These are phyloP conservation scores for Asclepias syriaca DNA, from an alignment of 257 asterid genomes.

Conservation along the genomic window DNA sequence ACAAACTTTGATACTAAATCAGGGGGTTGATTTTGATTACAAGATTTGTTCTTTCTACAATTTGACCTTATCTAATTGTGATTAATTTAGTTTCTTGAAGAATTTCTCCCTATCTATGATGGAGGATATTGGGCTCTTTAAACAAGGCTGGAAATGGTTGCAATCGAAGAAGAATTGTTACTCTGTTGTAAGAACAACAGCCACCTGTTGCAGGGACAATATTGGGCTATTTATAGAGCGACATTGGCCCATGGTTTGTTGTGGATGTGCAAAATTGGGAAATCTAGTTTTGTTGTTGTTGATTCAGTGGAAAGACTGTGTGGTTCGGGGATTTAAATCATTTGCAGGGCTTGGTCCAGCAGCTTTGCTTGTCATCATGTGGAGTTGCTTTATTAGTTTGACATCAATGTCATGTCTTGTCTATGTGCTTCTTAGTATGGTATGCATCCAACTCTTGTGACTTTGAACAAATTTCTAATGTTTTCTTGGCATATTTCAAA, in stretches of 20 bases:
- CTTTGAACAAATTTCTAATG: neutral
- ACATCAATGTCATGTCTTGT: slow-evolving; percentile 87
- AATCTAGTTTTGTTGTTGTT: slow-evolving; percentile 48
- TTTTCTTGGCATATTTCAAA: neutral
- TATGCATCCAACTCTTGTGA: slow-evolving; percentile 32
- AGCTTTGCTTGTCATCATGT: slow-evolving; percentile 85
- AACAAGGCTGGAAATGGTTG: slow-evolving; percentile 88
- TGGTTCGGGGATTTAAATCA: slow-evolving; percentile 57
- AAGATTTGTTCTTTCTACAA: neutral
- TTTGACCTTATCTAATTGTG: neutral
- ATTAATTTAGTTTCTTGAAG: slow-evolving; percentile 1
- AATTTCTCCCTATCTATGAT: slow-evolving; percentile 29
- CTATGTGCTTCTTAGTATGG: slow-evolving; percentile 95
- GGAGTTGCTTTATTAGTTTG: slow-evolving; percentile 96
- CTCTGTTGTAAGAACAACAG: slow-evolving; percentile 49
- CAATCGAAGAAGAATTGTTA: slow-evolving; percentile 69
- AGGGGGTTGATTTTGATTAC: slow-evolving; percentile 1
- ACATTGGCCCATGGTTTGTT: slow-evolving; percentile 92
- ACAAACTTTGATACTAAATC: slow-evolving; percentile 7
- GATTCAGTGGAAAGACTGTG: slow-evolving; percentile 73
- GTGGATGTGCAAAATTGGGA: slow-evolving; percentile 65
- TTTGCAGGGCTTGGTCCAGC: slow-evolving; percentile 81
- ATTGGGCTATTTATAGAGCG: slow-evolving; percentile 66
- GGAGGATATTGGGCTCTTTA: slow-evolving; percentile 97
- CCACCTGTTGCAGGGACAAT: slow-evolving; percentile 64